Evolutionary conservation across 1,284 basidiomycete genomes (phyloP).

Genomic region (Agroathelia rolfsii): DNA sequence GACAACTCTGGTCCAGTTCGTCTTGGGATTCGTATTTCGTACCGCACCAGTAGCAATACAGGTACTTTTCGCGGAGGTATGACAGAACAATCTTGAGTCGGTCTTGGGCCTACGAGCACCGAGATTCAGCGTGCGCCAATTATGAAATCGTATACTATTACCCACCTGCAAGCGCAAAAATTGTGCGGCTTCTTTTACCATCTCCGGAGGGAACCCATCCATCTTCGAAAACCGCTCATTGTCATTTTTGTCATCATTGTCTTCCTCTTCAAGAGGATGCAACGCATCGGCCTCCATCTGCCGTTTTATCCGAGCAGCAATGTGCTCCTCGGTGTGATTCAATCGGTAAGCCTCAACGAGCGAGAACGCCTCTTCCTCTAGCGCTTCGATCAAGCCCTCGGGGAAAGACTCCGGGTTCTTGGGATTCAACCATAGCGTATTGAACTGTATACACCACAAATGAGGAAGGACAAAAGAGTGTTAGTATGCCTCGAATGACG

Average conservation of each 20-base stretch:
- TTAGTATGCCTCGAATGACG: background rate
- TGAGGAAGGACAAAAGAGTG: constrained; percentile 3
- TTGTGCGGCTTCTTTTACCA: constrained; percentile 53
- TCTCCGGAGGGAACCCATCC: constrained; percentile 37
- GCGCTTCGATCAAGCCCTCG: constrained; percentile 45
- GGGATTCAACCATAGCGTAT: constrained; percentile 68
- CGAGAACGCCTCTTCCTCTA: constrained; percentile 28
- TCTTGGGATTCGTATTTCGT: constrained; percentile 53
- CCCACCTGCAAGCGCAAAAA: constrained; percentile 61
- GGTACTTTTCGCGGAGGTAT: constrained; percentile 62
- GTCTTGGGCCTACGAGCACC: constrained; percentile 46
- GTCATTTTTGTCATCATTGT: constrained; percentile 20
- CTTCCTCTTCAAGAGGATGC: constrained; percentile 31
- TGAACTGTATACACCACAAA: constrained; percentile 43
- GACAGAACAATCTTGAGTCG: constrained; percentile 57
- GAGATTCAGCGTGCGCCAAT: constrained; percentile 7
- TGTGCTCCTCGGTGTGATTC: constrained; percentile 15
- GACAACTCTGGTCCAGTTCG: constrained; percentile 60
- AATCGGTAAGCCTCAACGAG: constrained; percentile 9
- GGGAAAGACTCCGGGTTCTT: constrained; percentile 56
- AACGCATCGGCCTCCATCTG: constrained; percentile 66
- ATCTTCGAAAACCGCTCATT: constrained; percentile 18
- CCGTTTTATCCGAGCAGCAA: constrained; percentile 43
- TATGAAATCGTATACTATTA: constrained; percentile 12
- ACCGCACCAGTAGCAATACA: constrained; percentile 86